Base-by-base conservation (phyloP, 257 asterid species). In the Lithospermum erythrorhizon region DNA sequence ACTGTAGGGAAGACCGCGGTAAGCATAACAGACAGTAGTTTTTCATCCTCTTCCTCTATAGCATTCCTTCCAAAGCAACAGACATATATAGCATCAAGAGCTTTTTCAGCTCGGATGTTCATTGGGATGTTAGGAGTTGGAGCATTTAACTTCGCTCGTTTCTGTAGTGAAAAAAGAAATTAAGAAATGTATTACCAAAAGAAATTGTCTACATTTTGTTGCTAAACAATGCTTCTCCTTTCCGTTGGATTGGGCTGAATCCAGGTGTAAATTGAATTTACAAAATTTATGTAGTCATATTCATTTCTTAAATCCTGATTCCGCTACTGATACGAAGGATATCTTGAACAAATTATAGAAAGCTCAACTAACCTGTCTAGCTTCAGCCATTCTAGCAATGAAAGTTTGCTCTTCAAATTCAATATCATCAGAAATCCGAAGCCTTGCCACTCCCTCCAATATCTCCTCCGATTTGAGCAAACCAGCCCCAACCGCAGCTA, bases 401-500 rank as follows among this genome's bases (percentile, higher is more conserved):
- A 89, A 93, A 63, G 61, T 86, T 70, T 93, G 83, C 74, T 93
- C 99, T 68, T 93, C 99, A 49, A 93, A 86, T 65, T 93, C 98
- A 25, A 93, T 86, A 60, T 93, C 98, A 51, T 86, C 70, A 2
- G 98, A 87, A 58, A 93, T 63, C 24, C 98, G 73, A 71, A 93
- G 99, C 83, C 99, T 76, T 1, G 95, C 86, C 0, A 86, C 89
- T 24, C 99, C 97, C 62, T 89, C 97, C 81, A 93, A 68, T 27
- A 93, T 93, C 73, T 89, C 99, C 80, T 93, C 99, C 5, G 97
- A 75, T 70, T 93, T 93, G 21, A 93, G 90, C 72, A 89, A 76
- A 21, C 99, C 97, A 17, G 95, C 99, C 17, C 97, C 99, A 47
- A 89, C 85, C 5, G 97, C 97, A 58, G 96, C 95, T 52, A 93